phyloP scores from a whole-genome alignment of 257 asterid species.

The Penstemon eatonii region DNA sequence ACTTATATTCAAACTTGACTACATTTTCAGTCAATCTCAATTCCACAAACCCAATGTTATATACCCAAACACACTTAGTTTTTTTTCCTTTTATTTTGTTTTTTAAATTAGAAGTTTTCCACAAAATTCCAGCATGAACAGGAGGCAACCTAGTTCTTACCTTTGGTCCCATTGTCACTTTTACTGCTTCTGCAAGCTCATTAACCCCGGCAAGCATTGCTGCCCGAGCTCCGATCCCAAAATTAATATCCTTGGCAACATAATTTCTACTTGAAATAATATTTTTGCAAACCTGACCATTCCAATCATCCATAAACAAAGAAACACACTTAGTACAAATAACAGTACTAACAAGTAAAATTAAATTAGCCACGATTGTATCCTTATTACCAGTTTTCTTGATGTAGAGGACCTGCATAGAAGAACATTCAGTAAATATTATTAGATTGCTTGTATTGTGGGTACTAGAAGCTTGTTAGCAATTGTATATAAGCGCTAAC shows the following conservation, averaged over 20 bases:
- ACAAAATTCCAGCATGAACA: background rate
- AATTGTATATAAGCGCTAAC: conserved; percentile 30
- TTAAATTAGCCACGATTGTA: background rate
- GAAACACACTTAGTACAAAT: background rate
- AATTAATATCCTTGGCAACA: conserved; percentile 78
- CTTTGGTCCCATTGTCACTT: conserved; percentile 98
- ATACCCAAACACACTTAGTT: background rate
- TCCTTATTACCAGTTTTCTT: conserved; percentile 46
- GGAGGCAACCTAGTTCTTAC: conserved; percentile 33
- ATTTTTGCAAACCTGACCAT: conserved; percentile 50
- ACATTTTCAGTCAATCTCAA: background rate
- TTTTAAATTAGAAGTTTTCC: background rate
- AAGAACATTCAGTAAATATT: conserved; percentile 7
- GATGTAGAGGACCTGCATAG: conserved; percentile 64
- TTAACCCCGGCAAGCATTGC: conserved; percentile 88
- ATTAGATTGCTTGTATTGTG: background rate
- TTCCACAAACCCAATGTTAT: background rate
- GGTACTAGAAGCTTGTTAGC: background rate
- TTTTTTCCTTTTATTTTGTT: background rate
- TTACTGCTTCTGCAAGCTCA: conserved; percentile 92
- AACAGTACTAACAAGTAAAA: conserved; percentile 13
- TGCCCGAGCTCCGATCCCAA: conserved; percentile 71
- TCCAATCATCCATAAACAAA: conserved; percentile 25
- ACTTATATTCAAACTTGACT: background rate
- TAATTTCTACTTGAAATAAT: conserved; percentile 61